Conservation (phyloP, 176 grass and related monocot species). For the Areca catechu region DNA sequence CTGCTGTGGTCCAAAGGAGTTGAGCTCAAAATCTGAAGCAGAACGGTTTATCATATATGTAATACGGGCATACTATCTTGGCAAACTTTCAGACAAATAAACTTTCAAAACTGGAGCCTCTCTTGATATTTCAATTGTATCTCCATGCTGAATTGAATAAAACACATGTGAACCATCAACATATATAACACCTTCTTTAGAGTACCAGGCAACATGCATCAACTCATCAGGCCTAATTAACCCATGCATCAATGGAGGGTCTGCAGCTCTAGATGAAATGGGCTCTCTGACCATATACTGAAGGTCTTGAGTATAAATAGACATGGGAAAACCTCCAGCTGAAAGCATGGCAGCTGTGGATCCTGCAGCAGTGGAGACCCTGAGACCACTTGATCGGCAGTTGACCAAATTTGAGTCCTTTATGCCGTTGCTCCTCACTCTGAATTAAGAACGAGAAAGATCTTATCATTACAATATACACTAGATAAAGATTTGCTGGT, state of each 20-base stretch:
- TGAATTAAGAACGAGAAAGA: conserved; percentile 18
- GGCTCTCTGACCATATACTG: conserved; percentile 97
- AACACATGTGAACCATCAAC: conserved; percentile 72
- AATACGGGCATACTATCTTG: not conserved
- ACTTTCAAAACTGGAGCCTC: conserved; percentile 64
- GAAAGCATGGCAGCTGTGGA: conserved; percentile 96
- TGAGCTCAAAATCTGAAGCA: no score
- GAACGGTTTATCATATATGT: no score
- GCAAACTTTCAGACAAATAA: conserved; percentile 56
- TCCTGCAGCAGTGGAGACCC: conserved; percentile 76
- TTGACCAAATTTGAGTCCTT: conserved; percentile 49
- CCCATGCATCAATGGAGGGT: conserved; percentile 50
- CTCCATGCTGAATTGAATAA: conserved; percentile 61
- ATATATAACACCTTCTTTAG: conserved; percentile 68
- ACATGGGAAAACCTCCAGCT: conserved; percentile 71
- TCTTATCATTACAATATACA: not conserved
- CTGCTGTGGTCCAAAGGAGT: no score
- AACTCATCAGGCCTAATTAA: conserved; percentile 48
- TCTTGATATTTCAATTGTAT: conserved; percentile 60
- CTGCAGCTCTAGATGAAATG: conserved; percentile 35
- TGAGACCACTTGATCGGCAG: conserved; percentile 81
- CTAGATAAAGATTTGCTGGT: not conserved
- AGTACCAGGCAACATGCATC: conserved; percentile 60
- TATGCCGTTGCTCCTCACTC: conserved; percentile 37
- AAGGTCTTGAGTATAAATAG: conserved; percentile 55